Conservation (phyloP, 495 filamentous ascomycete species). For the Geopyxis carbonaria region DNA sequence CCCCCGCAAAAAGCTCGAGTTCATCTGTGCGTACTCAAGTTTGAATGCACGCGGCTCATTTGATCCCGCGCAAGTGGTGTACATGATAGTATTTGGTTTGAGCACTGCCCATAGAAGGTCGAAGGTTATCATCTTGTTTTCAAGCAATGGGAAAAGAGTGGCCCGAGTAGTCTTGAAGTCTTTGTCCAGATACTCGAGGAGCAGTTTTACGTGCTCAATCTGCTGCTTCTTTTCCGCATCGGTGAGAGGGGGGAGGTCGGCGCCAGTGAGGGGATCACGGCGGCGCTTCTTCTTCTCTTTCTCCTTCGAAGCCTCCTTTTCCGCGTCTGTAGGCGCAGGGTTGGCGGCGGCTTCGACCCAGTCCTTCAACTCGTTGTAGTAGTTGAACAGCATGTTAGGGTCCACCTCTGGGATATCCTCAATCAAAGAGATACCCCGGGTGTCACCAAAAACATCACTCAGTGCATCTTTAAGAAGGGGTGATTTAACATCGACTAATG, state of each 20-base stretch:
- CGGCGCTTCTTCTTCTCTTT: constrained; percentile 20
- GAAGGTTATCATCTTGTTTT: constrained; percentile 75
- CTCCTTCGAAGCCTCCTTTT: constrained; percentile 8
- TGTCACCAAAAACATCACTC: constrained; percentile 57
- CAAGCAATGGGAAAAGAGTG: constrained; percentile 65
- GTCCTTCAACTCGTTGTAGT: constrained; percentile 10
- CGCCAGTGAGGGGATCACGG: constrained; percentile 1
- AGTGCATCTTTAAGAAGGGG: constrained; percentile 58
- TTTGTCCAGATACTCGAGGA: constrained; percentile 64
- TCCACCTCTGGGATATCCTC: constrained; percentile 62
- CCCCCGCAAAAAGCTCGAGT: constrained; percentile 54
- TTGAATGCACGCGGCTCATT: constrained; percentile 86
- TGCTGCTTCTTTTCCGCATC: constrained; percentile 52
- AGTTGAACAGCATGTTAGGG: constrained; percentile 73
- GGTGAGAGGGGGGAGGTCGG: constrained; percentile 32
- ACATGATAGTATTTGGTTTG: constrained; percentile 77
- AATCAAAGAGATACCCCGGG: constrained; percentile 65
- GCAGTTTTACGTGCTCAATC: constrained; percentile 52
- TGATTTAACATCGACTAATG: constrained; percentile 74
- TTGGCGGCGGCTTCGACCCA: no score
- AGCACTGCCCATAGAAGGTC: constrained; percentile 81
- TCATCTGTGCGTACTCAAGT: constrained; percentile 61
- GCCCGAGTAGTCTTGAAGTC: constrained; percentile 69
- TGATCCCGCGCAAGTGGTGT: constrained; percentile 57
- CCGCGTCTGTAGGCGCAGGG: no score